Evolutionary conservation across 2,329 filamentous ascomycete species (phyloP).

Genomic region (Colletotrichum tropicicola): DNA sequence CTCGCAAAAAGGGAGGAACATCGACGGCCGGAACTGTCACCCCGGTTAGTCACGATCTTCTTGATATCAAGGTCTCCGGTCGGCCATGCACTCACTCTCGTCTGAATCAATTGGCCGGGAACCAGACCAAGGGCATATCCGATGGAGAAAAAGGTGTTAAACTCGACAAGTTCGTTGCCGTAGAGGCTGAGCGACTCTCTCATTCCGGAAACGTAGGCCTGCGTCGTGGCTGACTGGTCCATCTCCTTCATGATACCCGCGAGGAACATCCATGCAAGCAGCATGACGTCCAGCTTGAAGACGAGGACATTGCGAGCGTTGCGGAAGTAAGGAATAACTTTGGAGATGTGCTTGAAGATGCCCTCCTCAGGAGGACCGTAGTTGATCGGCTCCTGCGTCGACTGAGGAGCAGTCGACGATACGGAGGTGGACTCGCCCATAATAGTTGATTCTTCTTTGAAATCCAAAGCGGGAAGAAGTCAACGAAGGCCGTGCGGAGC

Average conservation of each 20-base stretch:
- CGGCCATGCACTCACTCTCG: slow-evolving; percentile 29
- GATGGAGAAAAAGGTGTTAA: slow-evolving; percentile 34
- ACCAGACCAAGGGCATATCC: slow-evolving; percentile 36
- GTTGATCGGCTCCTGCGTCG: slow-evolving; percentile 4
- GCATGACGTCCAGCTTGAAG: slow-evolving; percentile 44
- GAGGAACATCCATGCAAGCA: slow-evolving; percentile 45
- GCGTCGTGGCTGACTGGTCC: slow-evolving; percentile 47
- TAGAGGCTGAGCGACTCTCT: slow-evolving; percentile 43
- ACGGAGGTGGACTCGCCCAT: slow-evolving; percentile 13
- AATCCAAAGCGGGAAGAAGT: background rate
- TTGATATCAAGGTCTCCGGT: background rate
- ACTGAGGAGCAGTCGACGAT: background rate
- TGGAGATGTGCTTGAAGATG: slow-evolving; percentile 30
- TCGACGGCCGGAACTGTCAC: slow-evolving; percentile 2
- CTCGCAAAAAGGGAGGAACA: slow-evolving; percentile 48
- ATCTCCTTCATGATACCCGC: slow-evolving; percentile 35
- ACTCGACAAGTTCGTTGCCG: slow-evolving; percentile 39
- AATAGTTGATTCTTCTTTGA: background rate
- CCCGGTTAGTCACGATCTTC: background rate
- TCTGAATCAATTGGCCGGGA: slow-evolving; percentile 39
- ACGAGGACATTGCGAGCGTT: slow-evolving; percentile 43
- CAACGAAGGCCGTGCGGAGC: too few species aligned
- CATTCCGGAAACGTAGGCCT: slow-evolving; percentile 52
- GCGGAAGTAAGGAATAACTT: slow-evolving; percentile 37
- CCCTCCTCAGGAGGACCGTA: slow-evolving; percentile 22